phyloP scores from a whole-genome alignment of 1,139 yeast genomes.

The Lodderomyces theae region DNA sequence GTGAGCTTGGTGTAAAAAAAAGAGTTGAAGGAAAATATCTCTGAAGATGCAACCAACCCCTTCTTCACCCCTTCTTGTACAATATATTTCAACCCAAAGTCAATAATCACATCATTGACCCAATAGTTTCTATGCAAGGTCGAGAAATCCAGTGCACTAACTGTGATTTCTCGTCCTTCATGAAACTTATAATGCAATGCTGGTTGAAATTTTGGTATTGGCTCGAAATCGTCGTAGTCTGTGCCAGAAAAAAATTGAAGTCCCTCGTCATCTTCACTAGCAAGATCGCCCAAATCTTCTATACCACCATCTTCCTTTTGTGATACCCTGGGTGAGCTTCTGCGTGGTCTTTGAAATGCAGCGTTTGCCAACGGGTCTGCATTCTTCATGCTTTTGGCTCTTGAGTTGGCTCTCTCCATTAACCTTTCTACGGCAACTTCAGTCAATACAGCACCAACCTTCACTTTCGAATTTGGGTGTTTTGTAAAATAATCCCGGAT shows the following conservation, averaged over 20 bases:
- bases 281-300: neutral
- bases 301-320: neutral
- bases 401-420: neutral
- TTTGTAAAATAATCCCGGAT: slow-evolving; percentile 14
- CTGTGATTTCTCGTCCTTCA: slow-evolving; percentile 47
- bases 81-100: slow-evolving; percentile 63
- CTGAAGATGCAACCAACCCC: slow-evolving; percentile 20
- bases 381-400: neutral
- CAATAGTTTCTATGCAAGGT: slow-evolving; percentile 69
- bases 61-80: slow-evolving; percentile 38
- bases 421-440: slow-evolving; percentile 4
- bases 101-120: slow-evolving; percentile 74
- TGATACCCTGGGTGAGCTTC: slow-evolving; percentile 2
- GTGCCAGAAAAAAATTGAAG: neutral
- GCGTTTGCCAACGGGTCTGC: slow-evolving; percentile 5
- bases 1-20: slow-evolving; percentile 75
- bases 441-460: slow-evolving; percentile 9
- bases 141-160: slow-evolving; percentile 60
- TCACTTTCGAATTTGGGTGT: slow-evolving; percentile 10
- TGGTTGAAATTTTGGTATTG: slow-evolving; percentile 43
- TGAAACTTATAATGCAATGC: slow-evolving; percentile 48
- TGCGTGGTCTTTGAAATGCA: neutral
- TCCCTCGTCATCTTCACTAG: neutral
- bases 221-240: neutral
- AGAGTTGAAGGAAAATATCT: slow-evolving; percentile 70